Base-by-base conservation (phyloP, 306 rosid genomes). In the Casuarina cunninghamiana region DNA sequence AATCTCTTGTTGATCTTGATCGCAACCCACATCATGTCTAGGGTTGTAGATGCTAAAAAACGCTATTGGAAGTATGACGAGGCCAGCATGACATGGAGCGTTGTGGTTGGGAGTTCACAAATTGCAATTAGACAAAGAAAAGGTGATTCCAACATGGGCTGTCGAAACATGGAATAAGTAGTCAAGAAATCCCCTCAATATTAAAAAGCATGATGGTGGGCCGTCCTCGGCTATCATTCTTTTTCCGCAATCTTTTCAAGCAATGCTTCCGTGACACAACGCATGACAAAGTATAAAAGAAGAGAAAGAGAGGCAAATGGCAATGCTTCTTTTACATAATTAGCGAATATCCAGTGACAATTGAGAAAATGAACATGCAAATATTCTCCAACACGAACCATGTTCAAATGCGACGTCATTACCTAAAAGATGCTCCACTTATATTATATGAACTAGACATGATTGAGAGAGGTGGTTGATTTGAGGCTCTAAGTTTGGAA, bases 301-400 rank as follows among this genome's bases (percentile, higher is more conserved):
- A 26, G 32, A 26, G 32, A 26, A 26, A 26, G 32, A 26, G 32
- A 26, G 32, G 32, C 1, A 26, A 26, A 26, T 26, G 32, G 32
- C 32, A 26, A 26, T 26, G 32, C 32, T 26, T 26, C 32, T 26
- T 26, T 26, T 26, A 26, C 32, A 26, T 26, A 26, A 57, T 21
- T 57, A 21, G 65, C 13, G 43, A 61, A 32, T 37, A 11, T 35
- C 43, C 68, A 61, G 4, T 61, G 68, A 61, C 68, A 53, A 75
- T 57, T 49, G 11, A 46, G 61, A 65, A 38, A 66, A 11, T 58
- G 72, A 74, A 81, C 74, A 81, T 69, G 76, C 54, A 68, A 26
- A 68, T 76, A 87, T 77, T 81, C 83, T 68, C 76, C 11, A 67
- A 68, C 78, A 71, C 73, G 67, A 60, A 62, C 75, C 57, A 57